Conservation (phyloP, 192 early-diverging fungal species). For the Coemansia sp. region DNA sequence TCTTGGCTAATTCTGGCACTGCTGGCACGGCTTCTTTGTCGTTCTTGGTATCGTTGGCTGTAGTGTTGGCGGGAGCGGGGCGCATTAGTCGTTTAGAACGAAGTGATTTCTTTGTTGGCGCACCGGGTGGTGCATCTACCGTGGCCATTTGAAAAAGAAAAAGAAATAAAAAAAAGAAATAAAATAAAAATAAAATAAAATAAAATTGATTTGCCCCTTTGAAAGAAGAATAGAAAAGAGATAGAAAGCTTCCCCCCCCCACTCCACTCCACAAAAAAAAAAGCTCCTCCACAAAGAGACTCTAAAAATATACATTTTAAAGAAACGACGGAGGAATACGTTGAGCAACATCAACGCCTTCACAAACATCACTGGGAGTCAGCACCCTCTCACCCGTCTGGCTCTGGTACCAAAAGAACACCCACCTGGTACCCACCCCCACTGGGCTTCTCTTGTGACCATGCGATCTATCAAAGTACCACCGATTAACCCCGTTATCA, state of each 20-base stretch:
- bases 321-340: constrained; percentile 63
- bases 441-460: constrained; percentile 59
- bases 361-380: constrained; percentile 36
- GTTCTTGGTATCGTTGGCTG: background rate
- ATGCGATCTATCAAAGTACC: constrained; percentile 93
- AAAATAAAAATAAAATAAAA: background rate
- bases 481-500: constrained; percentile 90
- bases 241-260: background rate
- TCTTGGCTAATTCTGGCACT: background rate
- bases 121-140: constrained; percentile 18
- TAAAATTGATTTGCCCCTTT: background rate
- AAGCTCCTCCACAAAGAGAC: background rate
- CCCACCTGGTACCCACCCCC: constrained; percentile 69
- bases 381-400: background rate
- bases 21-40: background rate
- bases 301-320: constrained; percentile 7
- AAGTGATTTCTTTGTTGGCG: constrained; percentile 43
- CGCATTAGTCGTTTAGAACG: constrained; percentile 55
- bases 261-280: background rate
- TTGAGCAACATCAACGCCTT: constrained; percentile 57
- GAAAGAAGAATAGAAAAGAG: background rate
- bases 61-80: constrained; percentile 17
- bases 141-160: constrained; percentile 29
- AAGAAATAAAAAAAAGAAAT: background rate
- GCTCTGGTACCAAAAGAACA: constrained; percentile 76